Evolutionary conservation across 805 yeast species (phyloP), one percentile per base, ranked within the genome.

Genomic region (Candida ponderosae): DNA sequence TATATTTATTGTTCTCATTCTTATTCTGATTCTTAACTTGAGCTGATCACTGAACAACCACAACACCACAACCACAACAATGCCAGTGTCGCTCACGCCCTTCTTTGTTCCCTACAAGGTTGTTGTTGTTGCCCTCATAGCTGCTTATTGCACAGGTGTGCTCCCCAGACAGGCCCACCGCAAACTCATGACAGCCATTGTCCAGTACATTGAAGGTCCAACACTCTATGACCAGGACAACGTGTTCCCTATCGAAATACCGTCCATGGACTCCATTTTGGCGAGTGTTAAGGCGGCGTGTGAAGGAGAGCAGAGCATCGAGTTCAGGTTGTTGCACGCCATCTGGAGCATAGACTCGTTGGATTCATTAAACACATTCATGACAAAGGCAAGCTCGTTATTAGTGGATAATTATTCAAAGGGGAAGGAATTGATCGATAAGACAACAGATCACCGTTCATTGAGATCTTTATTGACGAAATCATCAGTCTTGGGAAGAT

Each of bases 81-180:
- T 21, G 24, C 11, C 24, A 21, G 24, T 21, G 4, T 11, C 7
- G 4, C 24, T 69, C 18, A 62, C 71, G 2, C 63, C 68, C 3
- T 49, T 61, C 1, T 44, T 79, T 20, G 70, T 81, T 6, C 77
- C 84, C 1, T 68, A 73, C 39, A 76, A 74, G 44, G 55, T 79
- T 0, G 72, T 78, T 2, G 45, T 77, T 1, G 46, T 77, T 9
- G 55, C 69, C 3, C 48, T 79, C 13, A 62, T 77, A 5, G 64
- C 65, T 14, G 68, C 70, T 0, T 72, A 73, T 45, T 62, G 76
- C 33, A 51, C 62, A 11, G 62, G 62, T 8, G 51, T 53, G 14
- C 43, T 71, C 2, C 76, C 76, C 5, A 44, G 54, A 14, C 45
- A 50, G 17, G 52, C 61, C 20, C 53, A 59, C 18, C 62, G 69